phyloP scores from a whole-genome alignment of 768 basidiomycete species.

The Xerocomellus dryophilus region DNA sequence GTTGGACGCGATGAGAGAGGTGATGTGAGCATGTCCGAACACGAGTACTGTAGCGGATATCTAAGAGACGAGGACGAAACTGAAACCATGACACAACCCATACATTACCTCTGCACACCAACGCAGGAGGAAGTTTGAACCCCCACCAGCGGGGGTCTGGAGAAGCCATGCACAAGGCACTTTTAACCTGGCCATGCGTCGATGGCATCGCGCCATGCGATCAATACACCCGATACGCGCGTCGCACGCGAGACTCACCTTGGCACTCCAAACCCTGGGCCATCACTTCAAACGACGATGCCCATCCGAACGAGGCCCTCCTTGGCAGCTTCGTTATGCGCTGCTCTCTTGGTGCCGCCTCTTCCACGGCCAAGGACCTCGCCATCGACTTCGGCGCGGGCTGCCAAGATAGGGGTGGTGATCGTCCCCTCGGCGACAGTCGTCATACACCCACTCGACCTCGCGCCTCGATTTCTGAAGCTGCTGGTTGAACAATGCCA shows the following conservation, averaged over 20 bases:
- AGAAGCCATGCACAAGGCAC: conserved; percentile 48
- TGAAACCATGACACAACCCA: conserved; percentile 23
- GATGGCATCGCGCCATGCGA: no score
- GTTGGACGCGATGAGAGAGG: not conserved
- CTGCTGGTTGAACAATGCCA: conserved; percentile 78
- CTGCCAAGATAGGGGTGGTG: conserved; percentile 77
- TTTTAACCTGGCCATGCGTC: not conserved
- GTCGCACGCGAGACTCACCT: conserved; percentile 17
- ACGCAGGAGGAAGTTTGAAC: conserved; percentile 42
- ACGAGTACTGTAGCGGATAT: not conserved
- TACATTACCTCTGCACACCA: conserved; percentile 63
- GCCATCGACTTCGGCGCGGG: conserved; percentile 60
- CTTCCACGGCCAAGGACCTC: conserved; percentile 57
- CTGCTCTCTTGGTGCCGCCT: conserved; percentile 76
- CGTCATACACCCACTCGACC: conserved; percentile 72
- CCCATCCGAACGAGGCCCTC: conserved; percentile 61
- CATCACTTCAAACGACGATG: conserved; percentile 40
- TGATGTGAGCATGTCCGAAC: no score
- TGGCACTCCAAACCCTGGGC: no score
- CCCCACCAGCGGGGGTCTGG: conserved; percentile 55
- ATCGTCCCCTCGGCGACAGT: conserved; percentile 45
- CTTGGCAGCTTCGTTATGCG: conserved; percentile 80
- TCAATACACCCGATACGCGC: not conserved
- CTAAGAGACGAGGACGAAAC: not conserved
- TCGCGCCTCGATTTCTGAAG: conserved; percentile 53